Base-by-base conservation (phyloP, 495 filamentous ascomycete genomes). In the Tuber calosporum region DNA sequence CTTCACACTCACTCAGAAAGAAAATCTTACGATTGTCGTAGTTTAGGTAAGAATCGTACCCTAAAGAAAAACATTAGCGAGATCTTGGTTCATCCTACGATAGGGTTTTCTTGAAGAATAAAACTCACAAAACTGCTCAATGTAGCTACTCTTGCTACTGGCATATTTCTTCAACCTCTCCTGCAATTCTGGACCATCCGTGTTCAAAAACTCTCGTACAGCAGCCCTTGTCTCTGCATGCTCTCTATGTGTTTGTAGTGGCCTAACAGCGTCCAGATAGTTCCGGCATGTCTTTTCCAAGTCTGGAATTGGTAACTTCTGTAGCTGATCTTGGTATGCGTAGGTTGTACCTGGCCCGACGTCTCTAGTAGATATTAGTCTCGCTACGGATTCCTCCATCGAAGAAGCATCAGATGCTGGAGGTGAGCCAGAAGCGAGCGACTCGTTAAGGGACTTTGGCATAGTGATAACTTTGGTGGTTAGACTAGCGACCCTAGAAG, bases 1-100 rank as follows among this genome's bases (percentile, higher is more conserved):
- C 36, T 40, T 41, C 1, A 34, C 48, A 34, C 38, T 43, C 2
- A 26, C 37, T 45, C 40, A 39, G 36, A 69, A 69, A 43, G 20
- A 19, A 37, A 39, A 72, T 79, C 86, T 83, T 77, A 87, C 86
- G 93, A 81, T 97, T 99, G 83, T 99, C 95, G 81, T 91, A 99
- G 82, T 98, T 98, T 68, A 98, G 85, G 81, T 97, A 99, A 41
- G 95, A 98, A 82, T 99, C 95, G 81, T 98, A 99, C 95, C 95
- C 94, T 98, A 79, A 38, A 67, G 68, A 45, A 36, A 36, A 70
- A 68, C 15, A 69, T 81, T 38, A 83, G 82, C 38, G 39, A 72
- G 36, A n/a, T n/a, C 6, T 67, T 67, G 17, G 69, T 30, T 37
- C 74, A 75, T 74, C 75, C 69, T 70, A 73, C 67, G 37, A 41